phyloP scores from a whole-genome alignment of 352 stramenopile genomes.

The Pythium apleroticum region DNA sequence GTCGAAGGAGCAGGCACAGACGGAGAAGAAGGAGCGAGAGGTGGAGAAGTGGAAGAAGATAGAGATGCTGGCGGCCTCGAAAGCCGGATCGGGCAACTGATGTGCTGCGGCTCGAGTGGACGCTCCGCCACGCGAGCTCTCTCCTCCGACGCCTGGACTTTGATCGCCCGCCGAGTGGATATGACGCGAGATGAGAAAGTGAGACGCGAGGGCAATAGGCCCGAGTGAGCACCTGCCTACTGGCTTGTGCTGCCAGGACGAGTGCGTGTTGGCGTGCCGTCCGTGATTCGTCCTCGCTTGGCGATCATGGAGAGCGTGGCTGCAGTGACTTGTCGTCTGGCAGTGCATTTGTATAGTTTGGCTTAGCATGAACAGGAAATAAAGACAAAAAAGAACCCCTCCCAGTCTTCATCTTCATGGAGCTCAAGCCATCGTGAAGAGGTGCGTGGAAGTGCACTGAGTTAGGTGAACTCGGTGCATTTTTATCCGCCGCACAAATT shows the following conservation, averaged over 20 bases:
- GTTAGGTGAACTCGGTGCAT: conserved; percentile 6
- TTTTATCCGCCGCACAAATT: conserved; percentile 16
- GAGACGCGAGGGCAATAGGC: conserved; percentile 29
- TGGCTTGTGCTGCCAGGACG: conserved; percentile 25
- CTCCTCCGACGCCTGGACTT: conserved; percentile 6
- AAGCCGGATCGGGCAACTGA: conserved; percentile 45
- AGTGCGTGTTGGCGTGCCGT: conserved; percentile 8
- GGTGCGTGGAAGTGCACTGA: conserved; percentile 1
- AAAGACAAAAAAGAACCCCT: conserved; percentile 24
- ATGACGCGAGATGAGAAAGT: conserved; percentile 10
- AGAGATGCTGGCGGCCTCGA: conserved; percentile 86
- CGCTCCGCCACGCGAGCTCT: conserved; percentile 6
- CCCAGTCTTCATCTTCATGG: conserved; percentile 1
- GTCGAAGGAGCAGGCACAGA: conserved; percentile 65
- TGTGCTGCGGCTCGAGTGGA: conserved; percentile 14
- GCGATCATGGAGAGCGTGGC: background rate
- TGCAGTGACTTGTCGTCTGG: conserved; percentile 20
- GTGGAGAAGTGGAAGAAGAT: conserved; percentile 93
- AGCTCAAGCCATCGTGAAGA: background rate
- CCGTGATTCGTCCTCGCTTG: background rate
- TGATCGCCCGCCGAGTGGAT: conserved; percentile 2
- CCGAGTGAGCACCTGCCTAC: conserved; percentile 20
- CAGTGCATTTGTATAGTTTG: conserved; percentile 38
- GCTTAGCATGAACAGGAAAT: conserved; percentile 29
- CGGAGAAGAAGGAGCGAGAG: conserved; percentile 77